Conservation (phyloP, 148 eudicot genomes). For the Pharnaceum exiguum region DNA sequence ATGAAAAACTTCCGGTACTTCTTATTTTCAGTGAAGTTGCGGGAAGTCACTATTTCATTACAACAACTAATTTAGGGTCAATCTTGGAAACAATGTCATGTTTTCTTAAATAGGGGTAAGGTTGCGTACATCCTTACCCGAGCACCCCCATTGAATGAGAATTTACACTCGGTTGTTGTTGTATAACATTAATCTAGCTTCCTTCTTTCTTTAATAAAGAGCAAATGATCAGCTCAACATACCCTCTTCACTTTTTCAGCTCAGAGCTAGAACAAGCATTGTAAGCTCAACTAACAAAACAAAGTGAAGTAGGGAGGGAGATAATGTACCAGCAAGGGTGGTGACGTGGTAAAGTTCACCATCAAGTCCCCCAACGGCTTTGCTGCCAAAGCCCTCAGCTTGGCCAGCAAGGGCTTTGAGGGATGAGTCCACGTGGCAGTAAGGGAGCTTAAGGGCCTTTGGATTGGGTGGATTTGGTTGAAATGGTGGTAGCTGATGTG, state of each 20-base stretch:
- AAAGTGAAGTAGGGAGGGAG: not conserved
- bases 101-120: too few relatives aligned
- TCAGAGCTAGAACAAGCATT: not conserved
- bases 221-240: not conserved
- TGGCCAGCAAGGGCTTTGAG: conserved; percentile 55
- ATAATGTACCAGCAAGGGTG: conserved; percentile 50
- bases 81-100: too few relatives aligned
- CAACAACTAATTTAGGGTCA: too few relatives aligned
- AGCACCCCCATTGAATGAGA: too few relatives aligned
- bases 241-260: too few relatives aligned
- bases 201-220: conserved; percentile 1
- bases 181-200: not conserved
- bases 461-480: conserved; percentile 5
- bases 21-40: not conserved
- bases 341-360: conserved; percentile 60
- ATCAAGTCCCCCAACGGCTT: conserved; percentile 58
- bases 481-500: not conserved
- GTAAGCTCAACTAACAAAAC: not conserved
- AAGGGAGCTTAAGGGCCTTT: conserved; percentile 41
- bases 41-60: too few relatives aligned
- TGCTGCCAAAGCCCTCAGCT: conserved; percentile 79
- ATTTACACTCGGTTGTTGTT: too few relatives aligned
- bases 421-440: conserved; percentile 49
- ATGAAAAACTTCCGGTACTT: too few relatives aligned
- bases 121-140: too few relatives aligned